Evolutionary conservation across 805 yeast genomes (phyloP).

Genomic region (Spathaspora girioi): DNA sequence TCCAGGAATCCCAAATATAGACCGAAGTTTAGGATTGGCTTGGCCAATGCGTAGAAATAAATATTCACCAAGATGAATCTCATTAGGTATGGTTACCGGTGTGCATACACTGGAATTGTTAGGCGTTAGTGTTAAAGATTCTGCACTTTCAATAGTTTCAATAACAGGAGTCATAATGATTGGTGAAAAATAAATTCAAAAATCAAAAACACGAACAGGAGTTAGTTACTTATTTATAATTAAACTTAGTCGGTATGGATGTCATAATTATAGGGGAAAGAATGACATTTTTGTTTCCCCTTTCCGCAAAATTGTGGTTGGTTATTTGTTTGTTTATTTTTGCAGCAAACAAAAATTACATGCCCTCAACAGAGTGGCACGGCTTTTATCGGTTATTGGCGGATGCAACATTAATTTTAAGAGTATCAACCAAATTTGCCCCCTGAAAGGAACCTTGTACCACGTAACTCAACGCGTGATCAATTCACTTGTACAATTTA

Average conservation of each 20-base stretch:
- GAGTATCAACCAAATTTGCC: too few species aligned
- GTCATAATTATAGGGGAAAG: slow-evolving; percentile 5
- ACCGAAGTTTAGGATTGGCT: slow-evolving; percentile 45
- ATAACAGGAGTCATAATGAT: neutral
- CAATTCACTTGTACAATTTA: too few species aligned
- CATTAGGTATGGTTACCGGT: slow-evolving; percentile 6
- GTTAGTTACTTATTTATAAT: neutral
- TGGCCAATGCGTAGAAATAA: slow-evolving; percentile 54
- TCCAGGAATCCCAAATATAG: slow-evolving; percentile 78
- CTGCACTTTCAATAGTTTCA: neutral
- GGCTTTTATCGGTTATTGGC: too few species aligned
- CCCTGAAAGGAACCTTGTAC: too few species aligned
- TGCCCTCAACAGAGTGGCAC: too few species aligned
- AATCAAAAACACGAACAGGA: neutral
- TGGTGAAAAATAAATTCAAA: neutral
- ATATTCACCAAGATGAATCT: slow-evolving; percentile 62
- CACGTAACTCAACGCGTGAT: too few species aligned
- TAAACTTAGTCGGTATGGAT: neutral
- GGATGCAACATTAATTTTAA: too few species aligned
- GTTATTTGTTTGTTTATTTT: too few species aligned
- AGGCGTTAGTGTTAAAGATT: neutral
- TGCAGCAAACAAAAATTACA: too few species aligned
- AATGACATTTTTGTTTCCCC: neutral
- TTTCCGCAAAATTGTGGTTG: neutral
- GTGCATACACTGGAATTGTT: neutral